Evolutionary conservation across 495 filamentous ascomycete species (phyloP).

Genomic region (Trichoderma asperelloides): DNA sequence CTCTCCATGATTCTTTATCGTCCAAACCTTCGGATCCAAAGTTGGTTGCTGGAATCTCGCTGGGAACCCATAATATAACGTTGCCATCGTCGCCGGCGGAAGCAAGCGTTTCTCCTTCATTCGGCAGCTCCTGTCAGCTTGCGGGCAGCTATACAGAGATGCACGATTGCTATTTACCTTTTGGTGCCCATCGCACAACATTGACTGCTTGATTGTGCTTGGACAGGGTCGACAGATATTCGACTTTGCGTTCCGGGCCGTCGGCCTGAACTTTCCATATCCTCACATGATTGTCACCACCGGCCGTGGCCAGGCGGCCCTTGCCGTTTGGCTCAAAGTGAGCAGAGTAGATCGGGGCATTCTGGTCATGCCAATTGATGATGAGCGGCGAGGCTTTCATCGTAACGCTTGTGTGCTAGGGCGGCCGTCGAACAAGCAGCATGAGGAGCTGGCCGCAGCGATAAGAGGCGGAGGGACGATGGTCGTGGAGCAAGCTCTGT

Average conservation of each 20-base stretch:
- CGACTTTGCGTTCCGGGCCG: conserved; percentile 79
- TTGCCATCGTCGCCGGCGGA: conserved; percentile 97
- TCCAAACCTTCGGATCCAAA: conserved; percentile 81
- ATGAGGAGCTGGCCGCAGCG: background rate
- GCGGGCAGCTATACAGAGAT: conserved; percentile 1
- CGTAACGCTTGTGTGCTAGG: conserved; percentile 1
- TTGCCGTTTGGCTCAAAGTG: conserved; percentile 94
- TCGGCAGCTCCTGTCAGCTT: conserved; percentile 20
- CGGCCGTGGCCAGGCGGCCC: conserved; percentile 83
- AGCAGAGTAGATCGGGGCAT: conserved; percentile 87
- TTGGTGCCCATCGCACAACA: conserved; percentile 90
- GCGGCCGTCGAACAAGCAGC: conserved; percentile 1
- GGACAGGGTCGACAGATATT: conserved; percentile 80
- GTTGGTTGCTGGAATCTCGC: conserved; percentile 50
- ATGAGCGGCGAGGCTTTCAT: conserved; percentile 91
- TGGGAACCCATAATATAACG: conserved; percentile 88
- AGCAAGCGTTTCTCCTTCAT: conserved; percentile 77
- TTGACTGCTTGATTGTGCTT: conserved; percentile 98
- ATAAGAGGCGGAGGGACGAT: conserved; percentile 4
- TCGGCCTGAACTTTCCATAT: conserved; percentile 85
- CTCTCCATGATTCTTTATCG: conserved; percentile 93
- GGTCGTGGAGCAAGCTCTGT: background rate
- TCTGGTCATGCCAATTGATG: conserved; percentile 93
- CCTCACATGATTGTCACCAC: conserved; percentile 94
- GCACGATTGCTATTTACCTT: conserved; percentile 45